Conservation (phyloP, 1,284 basidiomycete genomes). For the Ustilago crameri region DNA sequence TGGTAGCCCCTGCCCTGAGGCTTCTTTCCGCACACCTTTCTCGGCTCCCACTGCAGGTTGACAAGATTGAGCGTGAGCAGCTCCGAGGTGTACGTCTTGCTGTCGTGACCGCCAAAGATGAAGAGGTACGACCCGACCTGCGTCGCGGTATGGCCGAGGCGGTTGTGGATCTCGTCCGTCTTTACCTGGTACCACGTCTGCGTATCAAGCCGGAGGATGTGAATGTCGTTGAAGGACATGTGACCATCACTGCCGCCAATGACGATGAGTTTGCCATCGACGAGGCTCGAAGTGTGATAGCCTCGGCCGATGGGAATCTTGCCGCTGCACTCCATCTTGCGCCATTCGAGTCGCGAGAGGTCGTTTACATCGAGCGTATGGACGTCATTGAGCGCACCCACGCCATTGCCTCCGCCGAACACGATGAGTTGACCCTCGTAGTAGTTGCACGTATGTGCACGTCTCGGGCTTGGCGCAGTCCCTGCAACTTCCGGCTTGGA, state of each 20-base stretch:
- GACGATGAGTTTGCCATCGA: slow-evolving; percentile 84
- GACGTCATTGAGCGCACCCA: slow-evolving; percentile 86
- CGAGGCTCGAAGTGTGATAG: slow-evolving; percentile 88
- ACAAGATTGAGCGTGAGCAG: slow-evolving; percentile 86
- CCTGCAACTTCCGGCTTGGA: slow-evolving; percentile 50
- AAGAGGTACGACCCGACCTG: slow-evolving; percentile 94
- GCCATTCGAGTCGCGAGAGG: slow-evolving; percentile 76
- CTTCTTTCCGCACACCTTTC: slow-evolving; percentile 74
- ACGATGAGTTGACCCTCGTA: slow-evolving; percentile 81
- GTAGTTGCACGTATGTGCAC: slow-evolving; percentile 86
- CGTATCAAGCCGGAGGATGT: slow-evolving; percentile 78
- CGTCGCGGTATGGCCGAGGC: slow-evolving; percentile 86
- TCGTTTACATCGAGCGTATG: slow-evolving; percentile 82
- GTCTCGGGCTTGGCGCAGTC: slow-evolving; percentile 75
- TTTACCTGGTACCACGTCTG: slow-evolving; percentile 45
- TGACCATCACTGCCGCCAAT: slow-evolving; percentile 76
- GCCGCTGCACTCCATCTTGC: slow-evolving; percentile 54
- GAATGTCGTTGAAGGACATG: slow-evolving; percentile 83
- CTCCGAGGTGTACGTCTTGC: slow-evolving; percentile 80
- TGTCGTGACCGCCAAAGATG: slow-evolving; percentile 87
- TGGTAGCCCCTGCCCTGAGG: slow-evolving; percentile 85
- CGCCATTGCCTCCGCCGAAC: slow-evolving; percentile 91
- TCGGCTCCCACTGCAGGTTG: slow-evolving; percentile 76
- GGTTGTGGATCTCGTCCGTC: slow-evolving; percentile 63
- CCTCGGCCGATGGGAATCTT: slow-evolving; percentile 75